phyloP scores from a whole-genome alignment of 768 basidiomycete species.

The Pulveroboletus ravenelii region DNA sequence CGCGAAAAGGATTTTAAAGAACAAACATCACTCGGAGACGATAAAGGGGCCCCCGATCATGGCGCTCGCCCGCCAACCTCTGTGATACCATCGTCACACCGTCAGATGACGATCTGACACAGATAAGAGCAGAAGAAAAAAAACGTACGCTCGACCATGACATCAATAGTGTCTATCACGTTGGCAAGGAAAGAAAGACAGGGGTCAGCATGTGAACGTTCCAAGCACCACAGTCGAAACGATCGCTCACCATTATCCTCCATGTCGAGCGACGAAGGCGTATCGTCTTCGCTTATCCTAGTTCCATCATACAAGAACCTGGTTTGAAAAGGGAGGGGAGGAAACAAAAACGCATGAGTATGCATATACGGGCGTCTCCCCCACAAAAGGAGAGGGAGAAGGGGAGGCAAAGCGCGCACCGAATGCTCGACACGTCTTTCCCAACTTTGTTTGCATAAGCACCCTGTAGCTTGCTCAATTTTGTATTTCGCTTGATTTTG shows the following conservation, averaged over 20 bases:
- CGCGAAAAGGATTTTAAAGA: not conserved
- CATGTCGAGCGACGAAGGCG: constrained; percentile 80
- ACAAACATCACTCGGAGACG: not conserved
- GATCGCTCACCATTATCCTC: constrained; percentile 70
- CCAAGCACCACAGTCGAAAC: not conserved
- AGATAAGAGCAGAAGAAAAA: not conserved
- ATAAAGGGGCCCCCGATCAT: constrained; percentile 2
- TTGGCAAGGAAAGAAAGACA: not conserved
- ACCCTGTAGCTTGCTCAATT: constrained; percentile 86
- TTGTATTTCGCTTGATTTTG: constrained; percentile 94
- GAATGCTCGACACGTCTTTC: constrained; percentile 81
- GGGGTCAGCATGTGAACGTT: not conserved
- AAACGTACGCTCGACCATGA: constrained; percentile 90
- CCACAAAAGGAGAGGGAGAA: not conserved
- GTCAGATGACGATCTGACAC: not conserved
- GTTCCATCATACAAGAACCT: constrained; percentile 91
- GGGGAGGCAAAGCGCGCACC: constrained; percentile 52
- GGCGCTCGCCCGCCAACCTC: constrained; percentile 18
- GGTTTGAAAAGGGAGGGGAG: too few relatives aligned
- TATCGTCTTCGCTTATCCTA: constrained; percentile 86
- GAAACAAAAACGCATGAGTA: not conserved
- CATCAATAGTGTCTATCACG: constrained; percentile 81
- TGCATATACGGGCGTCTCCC: too few relatives aligned
- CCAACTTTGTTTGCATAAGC: constrained; percentile 93
- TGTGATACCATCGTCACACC: not conserved